Base-by-base conservation (phyloP, 768 basidiomycete genomes). In the Termitomyces sp. region DNA sequence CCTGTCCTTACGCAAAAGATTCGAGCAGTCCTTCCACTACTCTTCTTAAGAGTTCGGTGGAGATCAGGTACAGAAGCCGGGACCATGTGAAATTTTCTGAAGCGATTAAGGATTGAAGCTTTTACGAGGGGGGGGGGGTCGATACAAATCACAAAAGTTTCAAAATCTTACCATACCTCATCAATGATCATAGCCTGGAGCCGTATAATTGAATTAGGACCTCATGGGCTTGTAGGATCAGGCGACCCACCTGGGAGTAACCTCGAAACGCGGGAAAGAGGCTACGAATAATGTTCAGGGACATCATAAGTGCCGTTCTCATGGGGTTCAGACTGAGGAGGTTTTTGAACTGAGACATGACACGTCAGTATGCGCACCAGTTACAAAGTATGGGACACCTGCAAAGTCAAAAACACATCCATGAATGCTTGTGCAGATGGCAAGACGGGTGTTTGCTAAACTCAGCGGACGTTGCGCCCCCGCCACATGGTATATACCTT, bases 221-320 rank as follows among this genome's bases (percentile, higher is more conserved):
- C 51, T 54, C 57, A 52, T 53, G 42, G 51, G 53, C 61, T 18
- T 49, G 36, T 41, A 33, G 55, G 36, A 52, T 48, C 54, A 58
- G 56, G 41, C 55, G 60, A 69, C 73, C 55, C 58, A 81, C 81
- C 73, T 92, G 91, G 9, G 91, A 91, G 75, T 90, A 92, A 60
- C 88, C 87, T 72, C 88, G 82, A 70, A 88, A 87, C 10, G 90
- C 91, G 36, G 90, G 90, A 66, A 92, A 84, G 58, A 87, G 73
- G 60, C 89, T 91, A 63, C 88, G 82, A 57, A 86, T 64, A 52
- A 92, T 71, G 69, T 90, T 88, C 62, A 91, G 73, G 58, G 78
- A 56, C 69, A 92, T 73, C 83, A 92, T 86, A 55, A 88, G 73
- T n/a, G 81, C 74, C 22, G 87, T 85, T 58, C 89, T 81, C 49